Conservation (phyloP, 2,329 filamentous ascomycete genomes). For the Ascochyta viciae-villosae region DNA sequence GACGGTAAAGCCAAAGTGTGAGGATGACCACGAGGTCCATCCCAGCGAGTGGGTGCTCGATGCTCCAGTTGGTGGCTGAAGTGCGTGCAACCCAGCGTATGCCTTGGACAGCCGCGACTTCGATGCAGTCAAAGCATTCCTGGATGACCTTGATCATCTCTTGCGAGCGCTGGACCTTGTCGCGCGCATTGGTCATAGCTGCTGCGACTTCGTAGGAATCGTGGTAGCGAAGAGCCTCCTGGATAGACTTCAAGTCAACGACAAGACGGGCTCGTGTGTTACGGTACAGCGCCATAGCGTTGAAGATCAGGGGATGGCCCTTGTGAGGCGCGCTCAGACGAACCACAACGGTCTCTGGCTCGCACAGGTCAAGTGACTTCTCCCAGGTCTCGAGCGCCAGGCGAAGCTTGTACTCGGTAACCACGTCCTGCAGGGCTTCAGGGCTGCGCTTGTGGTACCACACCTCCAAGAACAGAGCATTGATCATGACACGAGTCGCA, state of each 20-base stretch:
- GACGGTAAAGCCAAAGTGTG: constrained; percentile 96
- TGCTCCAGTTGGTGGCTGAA: constrained; percentile 97
- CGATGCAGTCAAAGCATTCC: constrained; percentile 96
- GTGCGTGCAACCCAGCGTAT: constrained; percentile 98
- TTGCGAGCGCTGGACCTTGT: constrained; percentile 90
- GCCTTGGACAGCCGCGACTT: constrained; percentile 91
- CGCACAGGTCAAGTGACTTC: constrained; percentile 90
- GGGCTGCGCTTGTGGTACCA: constrained; percentile 99
- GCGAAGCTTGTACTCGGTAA: constrained; percentile 96
- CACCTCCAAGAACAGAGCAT: constrained; percentile 95
- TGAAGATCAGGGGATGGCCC: constrained; percentile 95
- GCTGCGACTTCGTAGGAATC: constrained; percentile 96
- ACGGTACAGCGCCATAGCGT: constrained; percentile 95
- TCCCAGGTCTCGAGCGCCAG: constrained; percentile 99
- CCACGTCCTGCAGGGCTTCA: constrained; percentile 95
- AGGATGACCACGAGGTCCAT: constrained; percentile 98
- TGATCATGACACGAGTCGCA: constrained; percentile 97
- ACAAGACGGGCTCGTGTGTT: constrained; percentile 92
- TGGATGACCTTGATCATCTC: constrained; percentile 99
- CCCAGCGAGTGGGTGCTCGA: constrained; percentile 95
- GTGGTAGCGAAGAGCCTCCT: constrained; percentile 96
- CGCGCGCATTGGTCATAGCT: constrained; percentile 92
- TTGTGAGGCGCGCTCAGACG: constrained; percentile 94
- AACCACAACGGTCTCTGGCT: constrained; percentile 86
- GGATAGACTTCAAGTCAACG: constrained; percentile 93